These are phyloP conservation scores for Rhizophora mangle DNA, from an alignment of 345 rosid genomes.

Conservation along the genomic window DNA sequence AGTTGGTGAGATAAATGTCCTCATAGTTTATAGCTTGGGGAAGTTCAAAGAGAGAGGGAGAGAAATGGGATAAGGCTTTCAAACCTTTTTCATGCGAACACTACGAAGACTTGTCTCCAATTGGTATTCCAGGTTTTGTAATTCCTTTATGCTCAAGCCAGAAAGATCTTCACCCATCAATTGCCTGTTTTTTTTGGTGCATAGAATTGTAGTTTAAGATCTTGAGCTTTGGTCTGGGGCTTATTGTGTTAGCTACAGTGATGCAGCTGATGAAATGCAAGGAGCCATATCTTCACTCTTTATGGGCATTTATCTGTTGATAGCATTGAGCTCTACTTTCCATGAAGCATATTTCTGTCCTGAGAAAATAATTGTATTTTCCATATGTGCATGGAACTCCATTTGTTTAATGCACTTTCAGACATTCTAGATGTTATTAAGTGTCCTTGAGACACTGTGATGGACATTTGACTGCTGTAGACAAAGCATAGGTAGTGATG, in stretches of 20 bases:
- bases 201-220: slow-evolving; percentile 10
- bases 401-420: no score
- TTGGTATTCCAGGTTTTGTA: slow-evolving; percentile 57
- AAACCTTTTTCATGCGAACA: slow-evolving; percentile 63
- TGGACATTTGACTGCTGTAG: background rate
- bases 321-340: background rate
- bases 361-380: background rate
- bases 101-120: slow-evolving; percentile 51
- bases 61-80: slow-evolving; percentile 7
- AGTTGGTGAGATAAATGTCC: slow-evolving; percentile 13
- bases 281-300: background rate
- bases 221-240: background rate
- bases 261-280: background rate
- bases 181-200: slow-evolving; percentile 41
- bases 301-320: background rate
- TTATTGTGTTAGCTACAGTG: background rate
- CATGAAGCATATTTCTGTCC: background rate
- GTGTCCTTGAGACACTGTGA: background rate
- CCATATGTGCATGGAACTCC: background rate
- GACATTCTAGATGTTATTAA: no score
- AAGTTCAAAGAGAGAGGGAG: slow-evolving; percentile 6
- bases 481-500: no score
- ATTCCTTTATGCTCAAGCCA: slow-evolving; percentile 44
- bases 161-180: slow-evolving; percentile 82
- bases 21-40: background rate